Evolutionary conservation across 2,329 filamentous ascomycete species (phyloP).

Genomic region (Fusarium solani-melongenae): DNA sequence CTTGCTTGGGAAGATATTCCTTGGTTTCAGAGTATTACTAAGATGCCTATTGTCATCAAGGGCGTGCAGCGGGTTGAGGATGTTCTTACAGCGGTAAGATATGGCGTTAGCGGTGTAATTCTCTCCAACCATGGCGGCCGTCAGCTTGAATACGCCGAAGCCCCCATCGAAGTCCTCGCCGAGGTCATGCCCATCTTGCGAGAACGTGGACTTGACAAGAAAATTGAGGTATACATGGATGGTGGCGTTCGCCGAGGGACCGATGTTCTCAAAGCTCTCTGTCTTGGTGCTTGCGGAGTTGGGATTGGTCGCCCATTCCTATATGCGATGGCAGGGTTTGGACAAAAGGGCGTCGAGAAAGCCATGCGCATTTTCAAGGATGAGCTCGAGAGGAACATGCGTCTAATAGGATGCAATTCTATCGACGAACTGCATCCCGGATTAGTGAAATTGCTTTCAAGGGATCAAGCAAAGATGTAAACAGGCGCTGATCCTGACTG

Average conservation of each 20-base stretch:
- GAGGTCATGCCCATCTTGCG: slow-evolving; percentile 90
- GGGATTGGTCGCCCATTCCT: slow-evolving; percentile 94
- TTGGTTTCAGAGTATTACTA: slow-evolving; percentile 89
- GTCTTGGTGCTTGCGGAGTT: slow-evolving; percentile 88
- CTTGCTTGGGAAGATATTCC: slow-evolving; percentile 92
- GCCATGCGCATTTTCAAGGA: slow-evolving; percentile 93
- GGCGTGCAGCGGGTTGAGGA: slow-evolving; percentile 96
- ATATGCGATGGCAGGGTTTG: slow-evolving; percentile 94
- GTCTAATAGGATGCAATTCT: slow-evolving; percentile 81
- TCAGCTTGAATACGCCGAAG: slow-evolving; percentile 90
- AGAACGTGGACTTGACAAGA: slow-evolving; percentile 74
- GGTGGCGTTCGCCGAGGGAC: slow-evolving; percentile 89
- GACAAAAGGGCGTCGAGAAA: slow-evolving; percentile 85
- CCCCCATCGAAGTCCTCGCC: slow-evolving; percentile 86
- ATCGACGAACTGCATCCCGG: slow-evolving; percentile 71
- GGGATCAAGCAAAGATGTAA: slow-evolving; percentile 1
- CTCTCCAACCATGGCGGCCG: slow-evolving; percentile 95
- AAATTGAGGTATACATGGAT: slow-evolving; percentile 89
- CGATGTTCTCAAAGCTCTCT: slow-evolving; percentile 93
- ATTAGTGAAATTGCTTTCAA: not conserved
- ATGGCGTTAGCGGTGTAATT: slow-evolving; percentile 86
- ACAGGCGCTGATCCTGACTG: not conserved
- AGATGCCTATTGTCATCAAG: slow-evolving; percentile 94
- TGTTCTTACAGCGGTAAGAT: slow-evolving; percentile 82
- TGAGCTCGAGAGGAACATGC: slow-evolving; percentile 99